Percentiles rank a stretch among this genome's conserved stretches.
These are phyloP conservation scores for Podaxis sp. DNA, from an alignment of 768 basidiomycete genomes.

Conservation along the genomic window DNA sequence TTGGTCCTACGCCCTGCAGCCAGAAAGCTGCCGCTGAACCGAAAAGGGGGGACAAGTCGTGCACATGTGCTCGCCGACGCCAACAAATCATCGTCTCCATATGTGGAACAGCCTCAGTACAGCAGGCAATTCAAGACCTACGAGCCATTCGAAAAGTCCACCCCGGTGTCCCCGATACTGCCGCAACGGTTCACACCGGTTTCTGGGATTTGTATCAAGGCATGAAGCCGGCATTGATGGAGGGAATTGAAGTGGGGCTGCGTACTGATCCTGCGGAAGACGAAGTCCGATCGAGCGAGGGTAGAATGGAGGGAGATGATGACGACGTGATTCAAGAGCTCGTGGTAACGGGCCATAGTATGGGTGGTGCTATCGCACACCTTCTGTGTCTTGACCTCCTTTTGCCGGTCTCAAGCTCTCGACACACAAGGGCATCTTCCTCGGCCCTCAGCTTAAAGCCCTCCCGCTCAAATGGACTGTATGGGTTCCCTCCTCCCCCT, in stretches of 20 bases:
- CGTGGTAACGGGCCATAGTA: constrained; percentile 53
- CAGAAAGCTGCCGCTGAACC: neutral
- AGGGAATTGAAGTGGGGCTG: constrained; percentile 35
- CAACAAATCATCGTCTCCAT: constrained; percentile 50
- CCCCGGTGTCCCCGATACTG: constrained; percentile 29
- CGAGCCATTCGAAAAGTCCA: constrained; percentile 33
- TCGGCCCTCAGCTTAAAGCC: neutral
- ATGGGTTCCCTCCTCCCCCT: neutral
- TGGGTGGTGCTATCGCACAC: constrained; percentile 51
- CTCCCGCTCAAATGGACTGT: neutral
- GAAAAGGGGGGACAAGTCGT: neutral
- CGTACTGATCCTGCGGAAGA: constrained; percentile 1
- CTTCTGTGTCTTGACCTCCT: constrained; percentile 47
- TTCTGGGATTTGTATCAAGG: constrained; percentile 52
- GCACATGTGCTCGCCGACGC: constrained; percentile 28
- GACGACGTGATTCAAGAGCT: constrained; percentile 29
- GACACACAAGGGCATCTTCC: neutral
- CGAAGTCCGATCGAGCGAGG: neutral
- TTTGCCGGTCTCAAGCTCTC: constrained; percentile 4
- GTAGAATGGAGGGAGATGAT: neutral
- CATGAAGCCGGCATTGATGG: constrained; percentile 27
- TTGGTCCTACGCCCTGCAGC: neutral
- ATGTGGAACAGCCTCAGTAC: constrained; percentile 40
- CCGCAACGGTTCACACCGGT: constrained; percentile 40
- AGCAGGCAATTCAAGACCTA: constrained; percentile 46